Base-by-base conservation (phyloP, 371 early-diverging fungal species). In the Mortierella sp. region DNA sequence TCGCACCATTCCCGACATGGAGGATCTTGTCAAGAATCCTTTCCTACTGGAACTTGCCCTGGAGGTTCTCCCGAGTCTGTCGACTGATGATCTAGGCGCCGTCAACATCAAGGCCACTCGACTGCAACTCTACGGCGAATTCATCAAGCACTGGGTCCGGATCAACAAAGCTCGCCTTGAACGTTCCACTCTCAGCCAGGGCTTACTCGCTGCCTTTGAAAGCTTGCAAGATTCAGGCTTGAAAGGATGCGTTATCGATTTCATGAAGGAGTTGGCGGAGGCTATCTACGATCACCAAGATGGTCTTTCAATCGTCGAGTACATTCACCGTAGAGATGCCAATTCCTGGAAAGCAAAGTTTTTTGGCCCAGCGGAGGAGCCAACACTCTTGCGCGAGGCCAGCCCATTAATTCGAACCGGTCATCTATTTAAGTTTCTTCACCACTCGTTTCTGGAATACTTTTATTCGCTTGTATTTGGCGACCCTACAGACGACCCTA, bases 1-100 rank as follows among this genome's bases (percentile, higher is more conserved):
- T 7, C n/a, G 16, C 0, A 6, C 4, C 8, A 70, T 79, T 31
- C 70, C 70, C 28, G 58, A 70, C n/a, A n/a, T 79, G 70, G 31
- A 24, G 5, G 75, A 60, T 3, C 75, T 79, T 16, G 72, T 79
- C 42, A 42, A 45, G 28, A 79, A 74, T 10, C 79, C 79, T 0
- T 79, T 74, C 21, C n/a, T 79, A 5, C 38, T 74, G 21, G 31
- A 0, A 0, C 11, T 79, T 26, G n/a, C 70, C 0, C 8, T 74
- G 3, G 19, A 50, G 44, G 10, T n/a, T 3, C 2, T 58, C 9
- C 28, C 28, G 58, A 9, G 3, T 13, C 28, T 58, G 0, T 28
- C 28, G 1, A 10, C 8, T 13, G 26, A n/a, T 10, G 28, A 4
- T n/a, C 14, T 24, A 0, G n/a, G 31, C 1, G 26, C 65, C 47